Percentiles rank a stretch among this genome's conserved stretches.
phyloP scores from a whole-genome alignment of 2,329 filamentous ascomycete genomes.

The Capronia coronata region DNA sequence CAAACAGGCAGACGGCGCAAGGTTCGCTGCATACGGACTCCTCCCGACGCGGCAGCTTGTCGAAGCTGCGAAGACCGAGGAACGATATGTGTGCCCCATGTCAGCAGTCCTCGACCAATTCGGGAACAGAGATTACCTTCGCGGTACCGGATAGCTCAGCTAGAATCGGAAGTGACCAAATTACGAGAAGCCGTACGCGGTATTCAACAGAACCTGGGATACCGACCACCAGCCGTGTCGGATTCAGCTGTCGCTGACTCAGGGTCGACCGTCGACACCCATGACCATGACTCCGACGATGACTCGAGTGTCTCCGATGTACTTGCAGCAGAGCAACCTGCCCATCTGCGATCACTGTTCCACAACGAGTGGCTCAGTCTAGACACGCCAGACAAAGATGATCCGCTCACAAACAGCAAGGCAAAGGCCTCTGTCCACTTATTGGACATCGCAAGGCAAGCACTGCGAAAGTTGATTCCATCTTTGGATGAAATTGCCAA shows the following conservation, averaged over 20 bases:
- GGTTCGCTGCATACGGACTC: constrained; percentile 15
- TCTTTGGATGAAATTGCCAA: constrained; percentile 4
- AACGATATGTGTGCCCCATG: constrained; percentile 14
- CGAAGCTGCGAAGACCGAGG: constrained; percentile 19
- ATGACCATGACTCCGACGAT: constrained; percentile 11
- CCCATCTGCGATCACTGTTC: constrained; percentile 16
- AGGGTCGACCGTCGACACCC: neutral
- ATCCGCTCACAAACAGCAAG: constrained; percentile 3
- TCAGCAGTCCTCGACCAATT: constrained; percentile 5
- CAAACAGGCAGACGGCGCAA: constrained; percentile 19
- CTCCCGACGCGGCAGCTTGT: constrained; percentile 13
- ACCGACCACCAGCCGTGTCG: neutral
- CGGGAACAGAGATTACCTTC: constrained; percentile 6
- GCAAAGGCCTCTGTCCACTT: constrained; percentile 6
- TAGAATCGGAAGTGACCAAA: constrained; percentile 14
- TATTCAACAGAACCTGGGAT: constrained; percentile 13
- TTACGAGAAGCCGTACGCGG: constrained; percentile 12
- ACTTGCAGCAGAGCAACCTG: constrained; percentile 9
- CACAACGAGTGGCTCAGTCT: constrained; percentile 17
- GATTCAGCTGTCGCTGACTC: neutral
- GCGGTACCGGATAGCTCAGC: constrained; percentile 11
- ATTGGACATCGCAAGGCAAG: constrained; percentile 11
- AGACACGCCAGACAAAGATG: neutral
- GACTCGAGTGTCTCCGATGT: constrained; percentile 13
- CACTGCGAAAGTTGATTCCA: constrained; percentile 17